phyloP scores from a whole-genome alignment of 108 stramenopile genomes.

The Pseudonitzschia pungens region DNA sequence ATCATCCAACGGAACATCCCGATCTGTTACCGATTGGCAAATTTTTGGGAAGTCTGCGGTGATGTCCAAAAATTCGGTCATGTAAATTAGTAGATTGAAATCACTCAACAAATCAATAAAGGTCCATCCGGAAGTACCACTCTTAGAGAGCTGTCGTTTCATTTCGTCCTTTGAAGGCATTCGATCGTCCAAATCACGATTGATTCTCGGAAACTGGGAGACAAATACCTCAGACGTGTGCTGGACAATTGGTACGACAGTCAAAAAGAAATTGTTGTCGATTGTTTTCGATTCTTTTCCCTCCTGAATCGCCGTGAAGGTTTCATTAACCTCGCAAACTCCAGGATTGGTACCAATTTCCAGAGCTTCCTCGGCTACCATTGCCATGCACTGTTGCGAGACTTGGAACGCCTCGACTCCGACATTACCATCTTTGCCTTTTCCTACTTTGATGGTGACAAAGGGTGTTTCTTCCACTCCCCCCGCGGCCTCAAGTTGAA shows the following conservation, averaged over 20 bases:
- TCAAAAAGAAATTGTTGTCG: conserved; percentile 95
- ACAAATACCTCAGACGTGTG: conserved; percentile 87
- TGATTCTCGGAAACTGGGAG: conserved; percentile 79
- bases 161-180: conserved; percentile 80
- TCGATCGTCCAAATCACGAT: conserved; percentile 78
- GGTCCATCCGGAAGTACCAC: conserved; percentile 87
- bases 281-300: conserved; percentile 90
- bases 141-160: conserved; percentile 82
- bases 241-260: conserved; percentile 91
- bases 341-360: conserved; percentile 82
- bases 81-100: conserved; percentile 90
- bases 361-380: conserved; percentile 96
- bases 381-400: conserved; percentile 94
- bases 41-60: conserved; percentile 80
- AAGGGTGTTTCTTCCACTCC: conserved; percentile 95
- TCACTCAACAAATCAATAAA: conserved; percentile 91
- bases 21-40: conserved; percentile 77
- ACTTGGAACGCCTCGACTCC: conserved; percentile 95
- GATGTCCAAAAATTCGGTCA: conserved; percentile 81
- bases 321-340: conserved; percentile 87
- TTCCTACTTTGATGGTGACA: conserved; percentile 89
- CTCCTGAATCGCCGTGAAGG: conserved; percentile 97
- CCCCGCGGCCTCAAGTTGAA: conserved; percentile 93
- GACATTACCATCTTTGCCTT: conserved; percentile 76
- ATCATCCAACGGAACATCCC: conserved; percentile 81